Evolutionary conservation across 805 yeast genomes (phyloP).

Genomic region (Blastobotrys chiropterorum): DNA sequence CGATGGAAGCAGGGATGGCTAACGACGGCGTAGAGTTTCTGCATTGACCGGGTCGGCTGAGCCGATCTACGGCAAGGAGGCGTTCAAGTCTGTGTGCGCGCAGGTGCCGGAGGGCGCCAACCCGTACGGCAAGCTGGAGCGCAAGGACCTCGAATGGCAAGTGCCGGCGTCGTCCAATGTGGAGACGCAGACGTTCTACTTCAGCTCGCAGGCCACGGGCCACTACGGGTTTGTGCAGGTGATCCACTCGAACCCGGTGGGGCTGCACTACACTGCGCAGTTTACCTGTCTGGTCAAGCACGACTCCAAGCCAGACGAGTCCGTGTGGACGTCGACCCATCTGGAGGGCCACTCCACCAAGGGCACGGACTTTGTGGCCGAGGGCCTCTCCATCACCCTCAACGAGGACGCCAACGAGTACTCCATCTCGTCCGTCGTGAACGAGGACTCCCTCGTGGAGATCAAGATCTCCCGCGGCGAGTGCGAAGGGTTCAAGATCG

Average conservation of each 20-base stretch:
- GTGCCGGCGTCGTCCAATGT: slow-evolving; percentile 80
- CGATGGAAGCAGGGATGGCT: background rate
- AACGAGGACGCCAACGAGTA: slow-evolving; percentile 47
- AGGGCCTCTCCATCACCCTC: slow-evolving; percentile 53
- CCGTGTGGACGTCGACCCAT: slow-evolving; percentile 87
- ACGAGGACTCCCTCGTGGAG: slow-evolving; percentile 64
- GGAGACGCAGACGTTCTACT: slow-evolving; percentile 92
- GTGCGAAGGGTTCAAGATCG: slow-evolving; percentile 83
- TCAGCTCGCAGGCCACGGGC: slow-evolving; percentile 55
- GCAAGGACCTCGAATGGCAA: slow-evolving; percentile 70
- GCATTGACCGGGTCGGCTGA: slow-evolving; percentile 96
- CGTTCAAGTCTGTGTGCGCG: slow-evolving; percentile 77
- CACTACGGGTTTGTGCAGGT: slow-evolving; percentile 86
- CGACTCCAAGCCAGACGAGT: slow-evolving; percentile 43
- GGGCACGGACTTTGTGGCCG: slow-evolving; percentile 75
- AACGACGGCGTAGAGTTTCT: slow-evolving; percentile 50
- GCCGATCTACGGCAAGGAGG: slow-evolving; percentile 92
- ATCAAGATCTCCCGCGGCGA: slow-evolving; percentile 47
- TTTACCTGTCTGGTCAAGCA: slow-evolving; percentile 81
- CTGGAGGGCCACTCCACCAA: slow-evolving; percentile 69
- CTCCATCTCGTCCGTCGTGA: slow-evolving; percentile 46
- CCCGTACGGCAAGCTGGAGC: slow-evolving; percentile 51
- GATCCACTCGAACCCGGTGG: slow-evolving; percentile 87
- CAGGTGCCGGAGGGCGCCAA: slow-evolving; percentile 45
- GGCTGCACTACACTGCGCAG: slow-evolving; percentile 77